phyloP scores from a whole-genome alignment of 2,329 filamentous ascomycete genomes.

The Neonectria sp. region DNA sequence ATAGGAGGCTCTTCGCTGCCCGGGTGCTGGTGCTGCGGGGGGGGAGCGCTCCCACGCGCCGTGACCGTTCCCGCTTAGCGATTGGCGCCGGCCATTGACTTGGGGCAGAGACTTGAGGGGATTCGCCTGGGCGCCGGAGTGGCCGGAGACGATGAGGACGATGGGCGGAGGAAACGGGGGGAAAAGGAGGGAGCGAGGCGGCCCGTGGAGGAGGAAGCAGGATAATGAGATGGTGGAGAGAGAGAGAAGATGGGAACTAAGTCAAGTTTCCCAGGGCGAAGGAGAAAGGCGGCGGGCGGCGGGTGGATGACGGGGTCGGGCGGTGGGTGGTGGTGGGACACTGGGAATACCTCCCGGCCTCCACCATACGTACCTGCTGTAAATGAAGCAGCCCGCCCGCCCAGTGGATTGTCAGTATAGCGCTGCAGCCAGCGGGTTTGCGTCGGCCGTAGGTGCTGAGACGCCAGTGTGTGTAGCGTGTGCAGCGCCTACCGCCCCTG shows the following conservation, averaged over 20 bases:
- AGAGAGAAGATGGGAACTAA: constrained; percentile 22
- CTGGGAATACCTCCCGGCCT: neutral
- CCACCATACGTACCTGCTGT: neutral
- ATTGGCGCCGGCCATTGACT: constrained; percentile 72
- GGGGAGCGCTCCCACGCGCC: constrained; percentile 72
- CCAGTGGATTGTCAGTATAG: constrained; percentile 23
- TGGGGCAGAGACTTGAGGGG: constrained; percentile 40
- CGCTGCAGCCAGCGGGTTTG: constrained; percentile 34
- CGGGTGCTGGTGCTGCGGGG: constrained; percentile 69
- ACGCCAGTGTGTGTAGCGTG: constrained; percentile 14
- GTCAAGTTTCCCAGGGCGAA: constrained; percentile 44
- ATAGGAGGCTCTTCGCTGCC: constrained; percentile 44
- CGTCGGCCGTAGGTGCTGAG: constrained; percentile 32
- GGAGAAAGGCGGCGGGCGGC: constrained; percentile 25
- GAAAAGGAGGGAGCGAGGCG: constrained; percentile 28
- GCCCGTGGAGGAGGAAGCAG: constrained; percentile 32
- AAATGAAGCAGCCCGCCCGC: neutral
- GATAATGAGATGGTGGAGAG: constrained; percentile 20
- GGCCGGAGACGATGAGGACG: constrained; percentile 26
- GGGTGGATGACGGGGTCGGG: constrained; percentile 32
- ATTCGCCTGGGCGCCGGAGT: constrained; percentile 33
- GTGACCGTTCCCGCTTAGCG: constrained; percentile 69
- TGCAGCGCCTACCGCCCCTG: constrained; percentile 9
- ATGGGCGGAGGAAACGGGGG: constrained; percentile 27
- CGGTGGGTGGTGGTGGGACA: constrained; percentile 21